A percentile compares a stretch with the other conserved stretches of the same genome.
Conservation (phyloP, 768 basidiomycete species). For the Mycena pura region DNA sequence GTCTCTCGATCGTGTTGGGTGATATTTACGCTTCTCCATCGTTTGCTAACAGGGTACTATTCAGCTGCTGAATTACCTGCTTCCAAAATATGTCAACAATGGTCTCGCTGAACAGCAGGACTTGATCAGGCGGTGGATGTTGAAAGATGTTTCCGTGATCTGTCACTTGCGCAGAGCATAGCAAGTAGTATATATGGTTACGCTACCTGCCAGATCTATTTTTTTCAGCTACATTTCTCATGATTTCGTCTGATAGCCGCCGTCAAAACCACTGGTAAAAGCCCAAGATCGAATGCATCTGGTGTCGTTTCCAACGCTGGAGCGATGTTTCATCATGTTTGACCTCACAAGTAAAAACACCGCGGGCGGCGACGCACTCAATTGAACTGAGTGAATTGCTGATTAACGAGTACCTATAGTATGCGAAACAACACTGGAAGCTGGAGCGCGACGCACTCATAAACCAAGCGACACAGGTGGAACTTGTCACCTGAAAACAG, state of each 20-base stretch:
- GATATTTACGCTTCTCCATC: not conserved
- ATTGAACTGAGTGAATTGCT: constrained; percentile 34
- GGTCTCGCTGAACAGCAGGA: constrained; percentile 30
- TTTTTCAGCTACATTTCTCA: no score
- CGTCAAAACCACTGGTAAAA: no score
- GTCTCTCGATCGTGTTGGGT: constrained; percentile 36
- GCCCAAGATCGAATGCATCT: no score
- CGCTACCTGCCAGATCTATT: not conserved
- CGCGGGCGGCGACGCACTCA: constrained; percentile 21
- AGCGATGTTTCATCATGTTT: no score
- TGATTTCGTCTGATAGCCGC: no score
- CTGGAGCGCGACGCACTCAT: constrained; percentile 35
- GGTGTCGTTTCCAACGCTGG: no score
- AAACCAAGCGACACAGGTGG: constrained; percentile 22
- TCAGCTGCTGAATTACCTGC: constrained; percentile 34
- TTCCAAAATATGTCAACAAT: constrained; percentile 27
- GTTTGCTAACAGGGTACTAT: no score
- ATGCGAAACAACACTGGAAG: constrained; percentile 38
- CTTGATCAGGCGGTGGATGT: constrained; percentile 35
- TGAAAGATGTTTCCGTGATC: constrained; percentile 30
- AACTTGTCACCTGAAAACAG: no score
- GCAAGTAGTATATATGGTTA: not conserved
- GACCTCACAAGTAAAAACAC: constrained; percentile 4
- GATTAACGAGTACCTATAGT: constrained; percentile 36
- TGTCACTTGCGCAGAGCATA: not conserved